Evolutionary conservation across 164 flowering plant species (phyloP).

Genomic region (Dillenia suffruticosa): DNA sequence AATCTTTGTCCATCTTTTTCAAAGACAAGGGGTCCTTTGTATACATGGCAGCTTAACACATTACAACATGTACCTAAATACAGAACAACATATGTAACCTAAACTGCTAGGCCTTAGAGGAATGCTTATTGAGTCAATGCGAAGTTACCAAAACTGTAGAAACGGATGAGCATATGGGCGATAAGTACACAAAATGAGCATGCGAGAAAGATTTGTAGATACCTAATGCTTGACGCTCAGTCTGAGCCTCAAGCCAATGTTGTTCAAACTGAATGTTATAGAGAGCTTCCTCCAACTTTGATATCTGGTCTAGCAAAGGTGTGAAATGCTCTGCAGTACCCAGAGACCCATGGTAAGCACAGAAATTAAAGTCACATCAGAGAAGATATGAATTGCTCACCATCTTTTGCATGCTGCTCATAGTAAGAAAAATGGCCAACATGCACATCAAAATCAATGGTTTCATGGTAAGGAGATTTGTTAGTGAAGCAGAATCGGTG

Average conservation of each 20-base stretch:
- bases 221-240: slow-evolving; percentile 90
- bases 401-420: slow-evolving; percentile 69
- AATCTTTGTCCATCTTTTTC: too few species aligned
- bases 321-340: slow-evolving; percentile 73
- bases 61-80: too few species aligned
- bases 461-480: slow-evolving; percentile 64
- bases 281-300: slow-evolving; percentile 82
- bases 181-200: too few species aligned
- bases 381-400: slow-evolving; percentile 21
- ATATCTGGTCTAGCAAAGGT: slow-evolving; percentile 80
- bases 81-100: too few species aligned
- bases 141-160: too few species aligned
- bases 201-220: slow-evolving; percentile 1
- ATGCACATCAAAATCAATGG: slow-evolving; percentile 56
- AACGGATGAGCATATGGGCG: too few species aligned
- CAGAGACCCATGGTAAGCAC: slow-evolving; percentile 2
- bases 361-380: neutral
- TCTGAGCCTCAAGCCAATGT: slow-evolving; percentile 97
- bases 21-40: too few species aligned
- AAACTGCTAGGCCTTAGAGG: too few species aligned
- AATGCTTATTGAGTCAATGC: too few species aligned
- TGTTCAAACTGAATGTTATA: slow-evolving; percentile 94
- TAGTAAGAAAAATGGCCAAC: slow-evolving; percentile 45
- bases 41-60: too few species aligned
- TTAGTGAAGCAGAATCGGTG: slow-evolving; percentile 79